Conservation (phyloP, 2,329 filamentous ascomycete genomes). For the Nothopassalora personata region DNA sequence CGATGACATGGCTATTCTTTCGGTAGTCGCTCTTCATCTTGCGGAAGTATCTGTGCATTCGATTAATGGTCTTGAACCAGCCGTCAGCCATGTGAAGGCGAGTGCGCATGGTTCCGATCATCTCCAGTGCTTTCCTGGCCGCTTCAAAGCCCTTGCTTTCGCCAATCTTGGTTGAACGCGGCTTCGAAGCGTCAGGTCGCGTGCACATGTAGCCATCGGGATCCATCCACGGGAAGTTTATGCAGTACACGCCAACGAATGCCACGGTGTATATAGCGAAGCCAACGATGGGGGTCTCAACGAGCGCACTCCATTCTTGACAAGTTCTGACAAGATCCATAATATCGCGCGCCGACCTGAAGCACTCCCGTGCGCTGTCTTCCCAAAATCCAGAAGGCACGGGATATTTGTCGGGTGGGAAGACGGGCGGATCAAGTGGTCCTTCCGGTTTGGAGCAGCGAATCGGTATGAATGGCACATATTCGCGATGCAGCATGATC, state of each 20-base stretch:
- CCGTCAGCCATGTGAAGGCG: slow-evolving; percentile 54
- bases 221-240: slow-evolving; percentile 66
- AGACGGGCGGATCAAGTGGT: slow-evolving; percentile 56
- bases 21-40: slow-evolving; percentile 48
- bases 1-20: slow-evolving; percentile 30
- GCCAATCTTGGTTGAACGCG: slow-evolving; percentile 11
- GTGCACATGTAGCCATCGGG: slow-evolving; percentile 49
- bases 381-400: slow-evolving; percentile 57
- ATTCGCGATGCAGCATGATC: slow-evolving; percentile 65
- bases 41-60: slow-evolving; percentile 51
- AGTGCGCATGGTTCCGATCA: slow-evolving; percentile 49
- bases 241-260: slow-evolving; percentile 60
- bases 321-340: slow-evolving; percentile 60
- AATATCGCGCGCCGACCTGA: slow-evolving; percentile 58
- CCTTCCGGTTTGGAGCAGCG: slow-evolving; percentile 47
- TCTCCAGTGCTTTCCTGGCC: slow-evolving; percentile 46
- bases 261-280: slow-evolving; percentile 64
- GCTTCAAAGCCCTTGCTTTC: slow-evolving; percentile 37
- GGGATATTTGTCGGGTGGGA: slow-evolving; percentile 44
- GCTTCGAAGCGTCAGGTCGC: slow-evolving; percentile 6
- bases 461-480: slow-evolving; percentile 61
- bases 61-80: slow-evolving; percentile 50
- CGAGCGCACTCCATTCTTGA: slow-evolving; percentile 54
- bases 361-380: slow-evolving; percentile 57
- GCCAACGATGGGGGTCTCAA: slow-evolving; percentile 62